phyloP scores from a whole-genome alignment of 2,329 filamentous ascomycete species.

The Chaetomium sp. region DNA sequence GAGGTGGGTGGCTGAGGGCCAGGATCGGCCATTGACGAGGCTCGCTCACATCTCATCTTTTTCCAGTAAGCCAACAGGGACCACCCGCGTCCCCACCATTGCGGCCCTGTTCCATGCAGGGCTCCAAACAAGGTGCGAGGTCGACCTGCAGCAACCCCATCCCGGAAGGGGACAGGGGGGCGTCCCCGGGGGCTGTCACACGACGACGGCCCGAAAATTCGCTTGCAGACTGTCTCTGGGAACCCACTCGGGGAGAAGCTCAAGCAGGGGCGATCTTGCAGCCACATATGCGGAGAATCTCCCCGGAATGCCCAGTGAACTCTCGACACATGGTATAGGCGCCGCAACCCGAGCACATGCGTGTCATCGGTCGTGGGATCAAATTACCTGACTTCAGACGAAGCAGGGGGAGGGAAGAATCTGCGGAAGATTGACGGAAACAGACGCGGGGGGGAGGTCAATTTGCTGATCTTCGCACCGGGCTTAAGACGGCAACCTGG shows the following conservation, averaged over 20 bases:
- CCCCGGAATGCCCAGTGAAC: constrained; percentile 20
- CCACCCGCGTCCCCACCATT: constrained; percentile 24
- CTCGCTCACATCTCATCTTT: constrained; percentile 22
- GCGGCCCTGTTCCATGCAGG: constrained; percentile 23
- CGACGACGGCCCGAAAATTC: constrained; percentile 27
- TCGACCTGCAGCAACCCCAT: constrained; percentile 25
- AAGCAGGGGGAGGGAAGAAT: constrained; percentile 8
- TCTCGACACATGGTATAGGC: constrained; percentile 19
- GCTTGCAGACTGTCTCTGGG: constrained; percentile 18
- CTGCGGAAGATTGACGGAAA: constrained; percentile 21
- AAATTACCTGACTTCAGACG: constrained; percentile 1
- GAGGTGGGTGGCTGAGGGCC: constrained; percentile 8
- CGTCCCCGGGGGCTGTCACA: constrained; percentile 21
- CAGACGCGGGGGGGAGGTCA: constrained; percentile 13
- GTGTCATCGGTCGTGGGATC: constrained; percentile 22
- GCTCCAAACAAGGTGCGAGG: constrained; percentile 20
- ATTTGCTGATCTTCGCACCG: constrained; percentile 27
- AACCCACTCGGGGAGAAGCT: constrained; percentile 4
- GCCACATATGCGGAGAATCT: constrained; percentile 22
- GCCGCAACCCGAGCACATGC: constrained; percentile 15
- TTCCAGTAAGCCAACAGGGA: constrained; percentile 17
- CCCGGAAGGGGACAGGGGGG: constrained; percentile 23
- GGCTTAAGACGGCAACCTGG: constrained; percentile 19
- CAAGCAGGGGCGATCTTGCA: constrained; percentile 15
- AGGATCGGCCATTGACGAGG: constrained; percentile 12